Conservation (phyloP, 2,329 filamentous ascomycete genomes). For the Domatiomyces globalis region DNA sequence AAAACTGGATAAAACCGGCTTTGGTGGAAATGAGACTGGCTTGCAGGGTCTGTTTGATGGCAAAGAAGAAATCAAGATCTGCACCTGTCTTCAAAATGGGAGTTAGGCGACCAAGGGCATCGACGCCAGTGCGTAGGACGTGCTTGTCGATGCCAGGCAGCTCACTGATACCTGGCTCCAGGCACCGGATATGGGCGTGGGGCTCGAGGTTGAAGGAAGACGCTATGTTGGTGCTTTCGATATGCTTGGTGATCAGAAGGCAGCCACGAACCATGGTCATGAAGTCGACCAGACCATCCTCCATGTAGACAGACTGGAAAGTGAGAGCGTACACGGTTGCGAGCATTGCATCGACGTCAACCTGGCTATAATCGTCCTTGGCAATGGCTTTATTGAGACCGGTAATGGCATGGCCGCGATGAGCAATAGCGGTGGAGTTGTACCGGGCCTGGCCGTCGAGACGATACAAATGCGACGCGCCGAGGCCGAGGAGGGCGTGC, state of each 20-base stretch:
- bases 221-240: slow-evolving; percentile 13
- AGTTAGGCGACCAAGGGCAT: slow-evolving; percentile 12
- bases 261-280: slow-evolving; percentile 25
- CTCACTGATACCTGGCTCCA: slow-evolving; percentile 11
- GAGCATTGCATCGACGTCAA: slow-evolving; percentile 21
- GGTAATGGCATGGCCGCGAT: slow-evolving; percentile 51
- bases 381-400: slow-evolving; percentile 43
- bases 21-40: slow-evolving; percentile 8
- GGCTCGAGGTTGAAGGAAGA: slow-evolving; percentile 18
- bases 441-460: slow-evolving; percentile 30
- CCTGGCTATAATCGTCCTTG: slow-evolving; percentile 11
- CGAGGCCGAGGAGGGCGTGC: slow-evolving; percentile 54
- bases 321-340: slow-evolving; percentile 24
- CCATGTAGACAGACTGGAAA: slow-evolving; percentile 24
- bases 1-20: slow-evolving; percentile 29
- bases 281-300: slow-evolving; percentile 23
- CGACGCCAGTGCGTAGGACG: slow-evolving; percentile 12
- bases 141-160: slow-evolving; percentile 11
- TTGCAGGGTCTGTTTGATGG: slow-evolving; percentile 17
- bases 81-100: slow-evolving; percentile 22
- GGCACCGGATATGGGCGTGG: slow-evolving; percentile 12
- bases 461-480: slow-evolving; percentile 44
- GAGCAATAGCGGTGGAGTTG: slow-evolving; percentile 31
- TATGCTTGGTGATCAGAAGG: slow-evolving; percentile 25
- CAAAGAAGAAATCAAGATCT: slow-evolving; percentile 11